Evolutionary conservation across 1,284 basidiomycete genomes (phyloP).

Genomic region (Xanthoconium separans): DNA sequence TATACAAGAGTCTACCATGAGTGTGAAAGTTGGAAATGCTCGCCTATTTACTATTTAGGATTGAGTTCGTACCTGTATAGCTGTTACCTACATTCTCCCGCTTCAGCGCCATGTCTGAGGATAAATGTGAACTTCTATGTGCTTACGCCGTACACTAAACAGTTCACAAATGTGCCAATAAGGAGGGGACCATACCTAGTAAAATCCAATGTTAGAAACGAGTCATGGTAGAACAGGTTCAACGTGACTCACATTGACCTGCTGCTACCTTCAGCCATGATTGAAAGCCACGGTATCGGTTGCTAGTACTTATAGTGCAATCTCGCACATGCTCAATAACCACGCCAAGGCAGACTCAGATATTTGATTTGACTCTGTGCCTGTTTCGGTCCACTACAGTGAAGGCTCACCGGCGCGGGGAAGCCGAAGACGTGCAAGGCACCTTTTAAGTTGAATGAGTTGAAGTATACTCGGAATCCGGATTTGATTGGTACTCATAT

Average conservation of each 20-base stretch:
- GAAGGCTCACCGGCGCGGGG: no score
- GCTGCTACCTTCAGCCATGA: constrained; percentile 1
- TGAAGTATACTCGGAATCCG: no score
- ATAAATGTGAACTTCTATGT: not conserved
- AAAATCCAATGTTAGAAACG: not conserved
- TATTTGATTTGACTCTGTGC: no score
- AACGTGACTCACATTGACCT: not conserved
- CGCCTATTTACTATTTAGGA: not conserved
- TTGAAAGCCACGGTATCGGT: not conserved
- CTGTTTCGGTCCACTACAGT: no score
- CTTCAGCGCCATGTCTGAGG: constrained; percentile 3
- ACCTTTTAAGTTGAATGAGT: no score
- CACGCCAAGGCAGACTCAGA: no score
- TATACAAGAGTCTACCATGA: constrained; percentile 32
- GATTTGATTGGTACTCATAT: no score
- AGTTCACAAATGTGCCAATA: constrained; percentile 43
- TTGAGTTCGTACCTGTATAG: constrained; percentile 9
- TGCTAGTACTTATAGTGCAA: constrained; percentile 1
- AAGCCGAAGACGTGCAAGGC: no score
- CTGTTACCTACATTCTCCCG: constrained; percentile 1
- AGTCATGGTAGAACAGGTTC: not conserved
- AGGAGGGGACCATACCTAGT: constrained; percentile 49
- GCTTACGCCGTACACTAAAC: constrained; percentile 47
- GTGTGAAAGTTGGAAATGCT: constrained; percentile 2
- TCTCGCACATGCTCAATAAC: no score